A percentile compares a stretch with the other conserved stretches of the same genome.
Conservation (phyloP, 2,329 filamentous ascomycete species). For the Hymenoscyphus albidus region DNA sequence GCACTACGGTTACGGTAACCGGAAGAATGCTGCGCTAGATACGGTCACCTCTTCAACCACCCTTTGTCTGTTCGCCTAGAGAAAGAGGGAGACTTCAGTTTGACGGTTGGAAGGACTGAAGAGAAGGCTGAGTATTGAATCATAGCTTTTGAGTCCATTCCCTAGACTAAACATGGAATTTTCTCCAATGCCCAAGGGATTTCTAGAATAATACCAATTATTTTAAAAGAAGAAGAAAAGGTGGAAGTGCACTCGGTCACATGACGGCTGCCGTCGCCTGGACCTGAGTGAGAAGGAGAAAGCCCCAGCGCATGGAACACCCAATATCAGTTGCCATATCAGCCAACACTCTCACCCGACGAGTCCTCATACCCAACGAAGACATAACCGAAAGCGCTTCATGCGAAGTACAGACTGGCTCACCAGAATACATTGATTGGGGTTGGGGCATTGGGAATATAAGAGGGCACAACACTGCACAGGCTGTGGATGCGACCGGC, state of each 20-base stretch:
- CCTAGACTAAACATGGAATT: not conserved
- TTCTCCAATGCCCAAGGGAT: too few relatives aligned
- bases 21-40: not conserved
- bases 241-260: not conserved
- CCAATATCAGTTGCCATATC: slow-evolving; percentile 20
- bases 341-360: slow-evolving; percentile 27
- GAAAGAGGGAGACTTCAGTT: not conserved
- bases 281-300: not conserved
- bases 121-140: not conserved
- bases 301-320: not conserved
- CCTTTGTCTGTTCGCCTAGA: not conserved
- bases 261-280: not conserved
- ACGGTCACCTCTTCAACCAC: not conserved
- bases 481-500: slow-evolving; percentile 27
- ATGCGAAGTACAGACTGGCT: slow-evolving; percentile 14
- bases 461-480: slow-evolving; percentile 21
- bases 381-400: slow-evolving; percentile 16
- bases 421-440: slow-evolving; percentile 17
- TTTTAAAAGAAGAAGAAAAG: not conserved
- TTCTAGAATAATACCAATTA: not conserved
- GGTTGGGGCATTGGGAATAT: slow-evolving; percentile 19
- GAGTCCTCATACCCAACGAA: slow-evolving; percentile 18
- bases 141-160: not conserved
- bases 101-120: not conserved
- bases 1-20: not conserved